Conservation (phyloP, 768 basidiomycete species). For the Pleurotus platypus region DNA sequence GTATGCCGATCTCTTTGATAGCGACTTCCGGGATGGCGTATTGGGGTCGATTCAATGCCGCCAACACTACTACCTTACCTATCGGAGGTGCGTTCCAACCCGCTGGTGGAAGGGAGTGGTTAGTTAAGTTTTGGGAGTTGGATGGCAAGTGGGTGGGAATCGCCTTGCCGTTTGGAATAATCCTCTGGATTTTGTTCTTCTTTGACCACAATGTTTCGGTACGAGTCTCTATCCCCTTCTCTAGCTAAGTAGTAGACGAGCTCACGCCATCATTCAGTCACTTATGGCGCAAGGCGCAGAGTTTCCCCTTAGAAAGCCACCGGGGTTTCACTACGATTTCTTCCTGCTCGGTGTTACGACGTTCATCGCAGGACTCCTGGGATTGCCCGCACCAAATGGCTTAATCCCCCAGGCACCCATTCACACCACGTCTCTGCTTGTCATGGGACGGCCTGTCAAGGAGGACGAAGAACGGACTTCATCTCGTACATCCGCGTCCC, state of each 20-base stretch:
- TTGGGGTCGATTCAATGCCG: slow-evolving; percentile 73
- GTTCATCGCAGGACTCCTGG: slow-evolving; percentile 83
- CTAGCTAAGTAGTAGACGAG: background rate
- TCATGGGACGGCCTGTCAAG: slow-evolving; percentile 50
- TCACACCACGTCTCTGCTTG: slow-evolving; percentile 80
- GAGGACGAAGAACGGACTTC: slow-evolving; percentile 30
- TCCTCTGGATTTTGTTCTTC: slow-evolving; percentile 90
- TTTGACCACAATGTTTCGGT: slow-evolving; percentile 95
- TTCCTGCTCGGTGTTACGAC: slow-evolving; percentile 90
- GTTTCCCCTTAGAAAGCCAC: slow-evolving; percentile 88
- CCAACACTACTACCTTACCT: slow-evolving; percentile 65
- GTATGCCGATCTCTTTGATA: slow-evolving; percentile 85
- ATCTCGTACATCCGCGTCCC: background rate
- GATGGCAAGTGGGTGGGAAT: slow-evolving; percentile 87
- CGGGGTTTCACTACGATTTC: slow-evolving; percentile 85
- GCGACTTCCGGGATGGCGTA: slow-evolving; percentile 77
- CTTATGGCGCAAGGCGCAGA: slow-evolving; percentile 89
- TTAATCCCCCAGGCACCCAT: slow-evolving; percentile 88
- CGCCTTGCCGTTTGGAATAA: slow-evolving; percentile 83
- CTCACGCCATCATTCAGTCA: slow-evolving; percentile 43
- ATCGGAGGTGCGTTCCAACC: slow-evolving; percentile 66
- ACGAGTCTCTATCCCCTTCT: slow-evolving; percentile 21
- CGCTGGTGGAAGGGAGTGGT: slow-evolving; percentile 72
- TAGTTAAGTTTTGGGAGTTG: slow-evolving; percentile 86
- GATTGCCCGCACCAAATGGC: slow-evolving; percentile 84